Base-by-base conservation (phyloP, 1,284 basidiomycete genomes). In the Ceratobasidium sp. region DNA sequence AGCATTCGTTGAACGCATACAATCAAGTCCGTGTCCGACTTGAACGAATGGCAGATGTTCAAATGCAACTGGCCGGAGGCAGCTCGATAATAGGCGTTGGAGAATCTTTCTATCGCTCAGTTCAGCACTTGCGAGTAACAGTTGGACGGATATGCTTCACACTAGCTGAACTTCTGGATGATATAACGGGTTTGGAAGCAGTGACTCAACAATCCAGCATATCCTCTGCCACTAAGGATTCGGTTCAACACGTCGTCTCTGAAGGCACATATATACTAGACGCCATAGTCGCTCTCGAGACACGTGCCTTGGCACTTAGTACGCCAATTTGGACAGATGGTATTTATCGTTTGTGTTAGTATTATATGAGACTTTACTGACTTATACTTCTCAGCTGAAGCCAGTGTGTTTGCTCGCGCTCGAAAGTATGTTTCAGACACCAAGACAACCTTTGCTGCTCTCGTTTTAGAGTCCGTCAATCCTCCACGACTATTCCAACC, bases 241-340 rank as follows among this genome's bases (percentile, higher is more conserved):
- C 33, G 7, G 23, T 74, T 20, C 26, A 63, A 20, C n/a, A 10
- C 23, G 26, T n/a, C 3, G 26, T 39, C 1, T 49, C 39, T 23
- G 28, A 63, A 51, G 49, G 56, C 8, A 23, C 39, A n/a, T 45
- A 74, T 26, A 49, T 74, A 35, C 26, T 74, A 35, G 33, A 58
- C 3, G 11, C 3, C 7, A 37, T 74, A 35, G 31, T 23, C 11
- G 28, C 35, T 26, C 7, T 63, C 13, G 60, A 74, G 45, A 47
- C 13, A 33, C 42, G 58, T 51, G 42, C 42, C 33, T 20, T 47
- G 31, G 20, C 35, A 20, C n/a, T 74, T 35, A 45, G 47, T 33
- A 63, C 47, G 8, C 31, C 69, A 33, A 51, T 74, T n/a, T 74
- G 69, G 69, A 74, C 69, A 23, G 15, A 35, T 37, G 69, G 69